Conservation (phyloP, 1,284 basidiomycete genomes). For the Exobasidium rhododendri region DNA sequence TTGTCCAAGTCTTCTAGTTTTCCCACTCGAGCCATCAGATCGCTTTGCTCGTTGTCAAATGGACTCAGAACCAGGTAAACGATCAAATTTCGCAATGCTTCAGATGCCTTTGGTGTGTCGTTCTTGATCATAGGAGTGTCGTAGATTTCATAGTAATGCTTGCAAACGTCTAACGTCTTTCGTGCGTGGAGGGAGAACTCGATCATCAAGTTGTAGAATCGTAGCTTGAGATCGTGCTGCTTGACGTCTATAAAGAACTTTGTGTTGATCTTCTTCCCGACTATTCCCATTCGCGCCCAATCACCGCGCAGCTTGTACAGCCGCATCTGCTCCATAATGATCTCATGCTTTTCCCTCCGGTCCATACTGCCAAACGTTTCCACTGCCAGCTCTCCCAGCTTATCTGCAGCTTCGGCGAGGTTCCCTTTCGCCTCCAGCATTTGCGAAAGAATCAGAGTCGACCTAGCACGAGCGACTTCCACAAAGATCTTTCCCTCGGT, state of each 20-base stretch:
- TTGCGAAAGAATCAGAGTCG: conserved; percentile 56
- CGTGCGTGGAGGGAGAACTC: conserved; percentile 80
- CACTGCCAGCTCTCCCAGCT: conserved; percentile 86
- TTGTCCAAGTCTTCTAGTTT: conserved; percentile 66
- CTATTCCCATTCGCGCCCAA: conserved; percentile 87
- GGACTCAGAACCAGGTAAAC: conserved; percentile 90
- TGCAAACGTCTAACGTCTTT: conserved; percentile 87
- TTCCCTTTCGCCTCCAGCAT: conserved; percentile 44
- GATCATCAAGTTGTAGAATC: conserved; percentile 94
- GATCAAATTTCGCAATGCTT: conserved; percentile 68
- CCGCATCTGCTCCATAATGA: conserved; percentile 97
- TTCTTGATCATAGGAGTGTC: conserved; percentile 86
- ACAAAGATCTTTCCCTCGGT: conserved; percentile 99
- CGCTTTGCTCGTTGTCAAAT: conserved; percentile 94
- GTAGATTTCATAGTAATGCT: conserved; percentile 93
- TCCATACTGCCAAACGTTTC: conserved; percentile 99
- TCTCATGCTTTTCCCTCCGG: conserved; percentile 93
- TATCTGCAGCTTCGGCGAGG: conserved; percentile 46
- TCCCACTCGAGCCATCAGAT: conserved; percentile 87
- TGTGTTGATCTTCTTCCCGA: conserved; percentile 89
- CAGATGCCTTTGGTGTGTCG: conserved; percentile 54
- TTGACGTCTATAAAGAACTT: conserved; percentile 83
- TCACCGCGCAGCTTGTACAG: conserved; percentile 72
- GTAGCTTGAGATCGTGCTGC: conserved; percentile 90
- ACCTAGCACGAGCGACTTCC: conserved; percentile 90